Conservation (phyloP, 192 early-diverging fungal genomes). For the Linnemannia exigua region DNA sequence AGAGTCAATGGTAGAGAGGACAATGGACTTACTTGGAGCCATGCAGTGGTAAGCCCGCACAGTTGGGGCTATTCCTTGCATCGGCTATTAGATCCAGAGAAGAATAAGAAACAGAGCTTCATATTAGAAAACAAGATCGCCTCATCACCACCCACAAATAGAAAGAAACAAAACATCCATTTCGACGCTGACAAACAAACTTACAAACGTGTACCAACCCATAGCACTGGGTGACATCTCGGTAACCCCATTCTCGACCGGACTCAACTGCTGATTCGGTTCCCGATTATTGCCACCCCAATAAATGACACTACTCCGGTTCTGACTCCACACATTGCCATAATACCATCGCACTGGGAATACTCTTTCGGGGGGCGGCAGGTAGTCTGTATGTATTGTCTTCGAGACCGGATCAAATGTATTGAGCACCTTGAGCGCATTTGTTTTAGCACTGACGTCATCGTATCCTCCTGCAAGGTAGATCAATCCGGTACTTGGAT, state of each 20-base stretch:
- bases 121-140: no score
- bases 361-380: not conserved
- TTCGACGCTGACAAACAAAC: no score
- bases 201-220: not conserved
- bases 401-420: not conserved
- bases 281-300: not conserved
- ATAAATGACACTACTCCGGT: not conserved
- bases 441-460: no score
- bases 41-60: not conserved
- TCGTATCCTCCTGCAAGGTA: not conserved
- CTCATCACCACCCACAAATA: no score
- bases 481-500: not conserved
- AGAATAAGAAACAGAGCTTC: no score
- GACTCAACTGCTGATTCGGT: not conserved
- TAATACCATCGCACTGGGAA: not conserved
- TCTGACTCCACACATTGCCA: not conserved
- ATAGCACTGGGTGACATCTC: not conserved
- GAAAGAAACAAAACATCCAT: no score
- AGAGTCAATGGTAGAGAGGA: no score
- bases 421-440: no score
- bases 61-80: not conserved
- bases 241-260: not conserved
- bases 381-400: not conserved
- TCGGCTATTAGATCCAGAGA: not conserved
- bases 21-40: not conserved